Percentiles rank a stretch among this genome's conserved stretches.
phyloP scores from a whole-genome alignment of 345 rosid species.

The Aegle marmelos region DNA sequence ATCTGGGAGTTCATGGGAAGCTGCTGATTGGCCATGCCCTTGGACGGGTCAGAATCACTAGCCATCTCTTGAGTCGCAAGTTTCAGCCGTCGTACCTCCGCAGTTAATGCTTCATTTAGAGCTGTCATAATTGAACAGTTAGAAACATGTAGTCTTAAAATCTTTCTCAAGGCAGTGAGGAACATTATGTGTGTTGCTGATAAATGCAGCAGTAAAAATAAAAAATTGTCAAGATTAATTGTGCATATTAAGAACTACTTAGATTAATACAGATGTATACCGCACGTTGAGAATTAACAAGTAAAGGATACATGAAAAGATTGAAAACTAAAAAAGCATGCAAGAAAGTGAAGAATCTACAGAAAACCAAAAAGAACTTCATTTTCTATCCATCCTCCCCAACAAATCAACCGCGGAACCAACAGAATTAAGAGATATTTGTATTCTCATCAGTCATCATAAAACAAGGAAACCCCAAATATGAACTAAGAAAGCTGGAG shows the following conservation, averaged over 20 bases:
- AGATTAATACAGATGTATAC: background rate
- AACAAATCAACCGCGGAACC: background rate
- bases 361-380: background rate
- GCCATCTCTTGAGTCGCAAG: conserved; percentile 36
- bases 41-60: conserved; percentile 44
- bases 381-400: background rate
- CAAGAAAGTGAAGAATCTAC: background rate
- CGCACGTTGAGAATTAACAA: background rate
- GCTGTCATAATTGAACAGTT: conserved; percentile 32
- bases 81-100: conserved; percentile 63
- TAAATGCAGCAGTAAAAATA: background rate
- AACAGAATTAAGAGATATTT: background rate
- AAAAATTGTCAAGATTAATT: background rate
- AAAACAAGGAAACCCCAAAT: background rate
- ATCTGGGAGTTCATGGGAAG: conserved; percentile 41
- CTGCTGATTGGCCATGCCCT: conserved; percentile 44
- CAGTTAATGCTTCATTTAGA: conserved; percentile 55
- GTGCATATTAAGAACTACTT: background rate
- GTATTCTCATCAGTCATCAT: background rate
- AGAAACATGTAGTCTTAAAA: background rate
- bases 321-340: background rate
- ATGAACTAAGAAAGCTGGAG: background rate
- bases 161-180: background rate
- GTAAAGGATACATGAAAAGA: background rate
- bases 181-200: too few relatives aligned